These are phyloP conservation scores for Chalaropsis thielavioides DNA, from an alignment of 2,329 filamentous ascomycete genomes.

Conservation along the genomic window DNA sequence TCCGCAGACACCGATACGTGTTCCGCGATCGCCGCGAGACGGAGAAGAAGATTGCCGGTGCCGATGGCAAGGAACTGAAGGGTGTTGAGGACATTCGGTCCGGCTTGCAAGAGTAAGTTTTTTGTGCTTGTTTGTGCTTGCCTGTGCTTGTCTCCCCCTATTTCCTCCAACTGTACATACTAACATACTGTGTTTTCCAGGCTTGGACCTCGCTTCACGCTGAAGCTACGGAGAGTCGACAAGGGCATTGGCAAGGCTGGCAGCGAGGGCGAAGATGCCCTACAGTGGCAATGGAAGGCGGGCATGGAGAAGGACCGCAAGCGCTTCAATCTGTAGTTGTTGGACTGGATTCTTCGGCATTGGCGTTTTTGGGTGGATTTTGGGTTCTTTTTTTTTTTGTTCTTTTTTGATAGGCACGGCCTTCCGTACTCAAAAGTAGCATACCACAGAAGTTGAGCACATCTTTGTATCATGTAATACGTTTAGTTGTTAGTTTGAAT, in stretches of 20 bases:
- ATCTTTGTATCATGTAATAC: constrained; percentile 1
- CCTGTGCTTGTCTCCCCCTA: not conserved
- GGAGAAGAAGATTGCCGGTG: constrained; percentile 71
- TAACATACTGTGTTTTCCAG: not conserved
- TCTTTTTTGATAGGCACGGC: not conserved
- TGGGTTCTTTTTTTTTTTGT: constrained; percentile 5
- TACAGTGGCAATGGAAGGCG: constrained; percentile 94
- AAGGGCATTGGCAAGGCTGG: constrained; percentile 64
- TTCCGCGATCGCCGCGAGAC: constrained; percentile 78
- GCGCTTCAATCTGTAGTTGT: constrained; percentile 66
- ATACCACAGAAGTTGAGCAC: not conserved
- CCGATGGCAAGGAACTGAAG: constrained; percentile 69
- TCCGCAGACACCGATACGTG: constrained; percentile 77
- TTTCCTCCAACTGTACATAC: not conserved
- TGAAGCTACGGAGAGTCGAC: constrained; percentile 83
- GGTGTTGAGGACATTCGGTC: constrained; percentile 76
- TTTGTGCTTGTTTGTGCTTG: not conserved
- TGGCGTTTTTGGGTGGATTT: constrained; percentile 5
- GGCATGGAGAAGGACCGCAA: constrained; percentile 90
- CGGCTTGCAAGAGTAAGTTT: constrained; percentile 59
- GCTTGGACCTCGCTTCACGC: constrained; percentile 52
- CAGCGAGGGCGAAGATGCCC: constrained; percentile 54
- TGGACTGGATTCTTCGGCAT: constrained; percentile 11
- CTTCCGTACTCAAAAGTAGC: constrained; percentile 7
- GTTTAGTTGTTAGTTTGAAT: not conserved